Conservation (phyloP, 345 rosid species). For the Odontarrhena argentea region DNA sequence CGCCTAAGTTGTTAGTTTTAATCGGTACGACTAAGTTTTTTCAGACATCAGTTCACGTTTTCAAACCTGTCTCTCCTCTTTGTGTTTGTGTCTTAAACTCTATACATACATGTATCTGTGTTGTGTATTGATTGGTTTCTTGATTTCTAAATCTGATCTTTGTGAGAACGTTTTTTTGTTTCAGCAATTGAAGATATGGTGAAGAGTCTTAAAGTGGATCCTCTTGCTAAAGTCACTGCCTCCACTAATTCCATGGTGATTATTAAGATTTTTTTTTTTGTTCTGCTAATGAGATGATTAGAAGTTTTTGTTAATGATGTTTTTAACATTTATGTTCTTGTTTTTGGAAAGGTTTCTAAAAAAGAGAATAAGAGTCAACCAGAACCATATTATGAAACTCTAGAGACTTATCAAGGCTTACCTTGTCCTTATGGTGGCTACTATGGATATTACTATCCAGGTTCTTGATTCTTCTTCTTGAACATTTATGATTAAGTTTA, state of each 20-base stretch:
- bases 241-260: constrained; percentile 44
- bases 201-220: constrained; percentile 45
- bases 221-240: constrained; percentile 37
- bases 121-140: constrained; percentile 23
- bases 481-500: neutral
- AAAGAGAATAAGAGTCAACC: constrained; percentile 42
- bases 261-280: constrained; percentile 14
- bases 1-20: constrained; percentile 31
- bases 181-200: constrained; percentile 45
- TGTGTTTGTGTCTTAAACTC: neutral
- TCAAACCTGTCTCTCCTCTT: constrained; percentile 29
- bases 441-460: constrained; percentile 53
- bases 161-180: constrained; percentile 5
- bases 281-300: neutral
- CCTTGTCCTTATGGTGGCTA: constrained; percentile 45
- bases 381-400: constrained; percentile 43
- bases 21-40: constrained; percentile 39
- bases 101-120: constrained; percentile 2
- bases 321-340: neutral
- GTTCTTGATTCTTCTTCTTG: constrained; percentile 23
- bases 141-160: constrained; percentile 14
- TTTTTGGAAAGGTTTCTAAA: constrained; percentile 34
- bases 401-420: constrained; percentile 40
- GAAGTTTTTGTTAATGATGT: neutral
- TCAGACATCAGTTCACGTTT: constrained; percentile 44